Conservation (phyloP, 441 rosid species). For the Geranium incanum region DNA sequence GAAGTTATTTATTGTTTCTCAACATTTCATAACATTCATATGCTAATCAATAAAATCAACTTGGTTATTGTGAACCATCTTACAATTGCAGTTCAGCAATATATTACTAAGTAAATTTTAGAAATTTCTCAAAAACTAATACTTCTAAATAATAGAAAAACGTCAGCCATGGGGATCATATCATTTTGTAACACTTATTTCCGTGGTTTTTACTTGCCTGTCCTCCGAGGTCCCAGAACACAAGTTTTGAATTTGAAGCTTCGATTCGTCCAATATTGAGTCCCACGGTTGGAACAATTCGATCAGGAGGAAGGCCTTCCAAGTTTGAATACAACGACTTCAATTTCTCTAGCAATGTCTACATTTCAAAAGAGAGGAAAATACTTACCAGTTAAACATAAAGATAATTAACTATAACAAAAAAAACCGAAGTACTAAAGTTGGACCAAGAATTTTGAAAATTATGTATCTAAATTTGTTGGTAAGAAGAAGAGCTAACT, state of each 20-base stretch:
- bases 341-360: slow-evolving; percentile 90
- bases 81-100: neutral
- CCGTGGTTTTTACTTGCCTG: slow-evolving; percentile 44
- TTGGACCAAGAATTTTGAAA: neutral
- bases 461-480: neutral
- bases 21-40: neutral
- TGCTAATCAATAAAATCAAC: neutral
- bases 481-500: slow-evolving; percentile 9
- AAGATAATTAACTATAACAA: neutral
- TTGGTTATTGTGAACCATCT: neutral
- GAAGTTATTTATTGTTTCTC: neutral
- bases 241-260: slow-evolving; percentile 70
- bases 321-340: slow-evolving; percentile 68
- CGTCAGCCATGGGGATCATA: neutral
- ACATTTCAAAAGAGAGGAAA: slow-evolving; percentile 16
- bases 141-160: neutral
- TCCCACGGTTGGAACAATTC: slow-evolving; percentile 92
- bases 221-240: slow-evolving; percentile 97
- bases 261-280: slow-evolving; percentile 86
- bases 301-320: slow-evolving; percentile 94
- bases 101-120: neutral
- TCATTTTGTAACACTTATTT: too few species aligned
- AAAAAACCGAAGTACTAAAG: neutral
- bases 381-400: neutral
- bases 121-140: too few species aligned